Base-by-base conservation (phyloP, 208 protist genomes). In the Trypanosoma mega region DNA sequence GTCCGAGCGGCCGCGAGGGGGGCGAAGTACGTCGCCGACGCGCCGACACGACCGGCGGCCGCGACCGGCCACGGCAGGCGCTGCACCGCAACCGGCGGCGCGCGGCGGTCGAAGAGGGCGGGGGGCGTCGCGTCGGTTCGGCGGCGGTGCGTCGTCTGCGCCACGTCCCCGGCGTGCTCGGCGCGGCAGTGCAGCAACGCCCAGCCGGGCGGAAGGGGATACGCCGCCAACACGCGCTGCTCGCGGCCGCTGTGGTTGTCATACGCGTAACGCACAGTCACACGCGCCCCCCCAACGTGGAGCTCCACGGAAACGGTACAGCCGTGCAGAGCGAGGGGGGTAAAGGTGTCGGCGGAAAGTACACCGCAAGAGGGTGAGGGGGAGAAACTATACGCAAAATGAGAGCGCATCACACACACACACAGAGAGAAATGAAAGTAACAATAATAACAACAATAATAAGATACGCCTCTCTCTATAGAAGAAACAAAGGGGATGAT, bases 201-300 rank as follows among this genome's bases (percentile, higher is more conserved):
- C 76, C 78, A 94, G n/a, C 43, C 36, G 12, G 59, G 39, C 2
- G 87, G 84, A 6, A 81, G 45, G n/a, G 87, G 70, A 63, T 80
- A 82, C n/a, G 68, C 80, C 6, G 76, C 80, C 51, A 91, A 76
- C n/a, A 84, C 87, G 16, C 62, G 27, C 43, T 73, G 62, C 49
- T 87, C 80, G 30, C 64, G 46, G 9, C 59, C 63, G 0, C 67
- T 86, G 29, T 88, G 71, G 44, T 94, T 94, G 14, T 77, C 53
- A 64, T 85, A 94, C 66, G 87, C 82, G 34, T 80, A 74, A 7
- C 63, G 61, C 14, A 89, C 61, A 23, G 39, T 68, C 24, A 94
- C 83, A 27, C 80, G 70, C 29, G 83, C 82, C 21, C 69, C 63
- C 65, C 71, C 76, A n/a, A 78, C 78, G 37, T 56, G 56, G 24